Conservation (phyloP, 192 early-diverging fungal species). For the Coemansia sp. region DNA sequence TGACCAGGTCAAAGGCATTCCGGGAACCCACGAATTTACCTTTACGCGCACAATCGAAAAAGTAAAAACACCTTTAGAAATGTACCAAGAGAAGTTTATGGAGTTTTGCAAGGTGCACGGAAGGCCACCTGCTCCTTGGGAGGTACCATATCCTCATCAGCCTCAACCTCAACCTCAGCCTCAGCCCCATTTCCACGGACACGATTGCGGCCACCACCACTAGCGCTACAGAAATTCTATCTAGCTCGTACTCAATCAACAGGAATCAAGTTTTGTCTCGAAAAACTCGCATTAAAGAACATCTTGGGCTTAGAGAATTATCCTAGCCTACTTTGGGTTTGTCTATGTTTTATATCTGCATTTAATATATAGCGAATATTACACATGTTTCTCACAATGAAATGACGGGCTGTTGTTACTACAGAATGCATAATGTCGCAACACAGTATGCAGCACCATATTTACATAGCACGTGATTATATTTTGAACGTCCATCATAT, state of each 20-base stretch:
- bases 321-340: neutral
- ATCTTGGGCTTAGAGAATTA: neutral
- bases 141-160: conserved; percentile 8
- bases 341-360: neutral
- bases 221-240: neutral
- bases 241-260: neutral
- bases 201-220: conserved; percentile 8
- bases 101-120: neutral
- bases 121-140: neutral
- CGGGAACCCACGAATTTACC: conserved; percentile 17
- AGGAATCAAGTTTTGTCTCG: neutral
- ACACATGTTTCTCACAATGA: neutral
- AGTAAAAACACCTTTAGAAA: conserved; percentile 1
- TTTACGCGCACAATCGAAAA: conserved; percentile 10
- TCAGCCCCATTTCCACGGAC: neutral
- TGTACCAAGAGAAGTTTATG: conserved; percentile 4
- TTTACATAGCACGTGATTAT: no score
- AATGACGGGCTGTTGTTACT: neutral
- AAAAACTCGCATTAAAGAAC: neutral
- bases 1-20: conserved; percentile 13
- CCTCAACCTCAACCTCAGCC: conserved; percentile 2
- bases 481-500: no score
- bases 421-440: no score
- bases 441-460: neutral
- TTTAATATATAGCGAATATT: neutral